A percentile compares a stretch with the other conserved stretches of the same genome.
These are phyloP conservation scores for Wallacemonas sp. DNA, from an alignment of 208 protist species.

Conservation along the genomic window DNA sequence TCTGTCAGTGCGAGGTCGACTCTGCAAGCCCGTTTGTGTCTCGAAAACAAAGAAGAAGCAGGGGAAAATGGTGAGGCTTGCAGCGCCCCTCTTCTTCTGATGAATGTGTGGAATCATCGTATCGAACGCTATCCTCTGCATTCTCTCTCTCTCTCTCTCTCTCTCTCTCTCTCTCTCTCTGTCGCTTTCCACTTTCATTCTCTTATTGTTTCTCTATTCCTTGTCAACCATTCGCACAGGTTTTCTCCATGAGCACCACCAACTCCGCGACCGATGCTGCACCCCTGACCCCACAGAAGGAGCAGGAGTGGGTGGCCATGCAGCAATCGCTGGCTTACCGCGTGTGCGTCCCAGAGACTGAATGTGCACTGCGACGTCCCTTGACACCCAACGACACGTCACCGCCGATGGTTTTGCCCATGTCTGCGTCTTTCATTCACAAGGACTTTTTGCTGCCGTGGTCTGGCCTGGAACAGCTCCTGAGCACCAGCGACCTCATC, in stretches of 20 bases:
- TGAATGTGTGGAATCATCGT: too few relatives aligned
- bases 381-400: not conserved
- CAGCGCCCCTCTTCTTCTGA: too few relatives aligned
- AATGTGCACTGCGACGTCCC: slow-evolving; percentile 6
- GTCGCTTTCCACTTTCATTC: too few relatives aligned
- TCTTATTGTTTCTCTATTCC: too few relatives aligned
- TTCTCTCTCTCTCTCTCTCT: too few relatives aligned
- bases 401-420: not conserved
- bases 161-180: too few relatives aligned
- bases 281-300: slow-evolving; percentile 13
- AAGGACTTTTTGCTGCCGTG: slow-evolving; percentile 18
- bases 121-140: too few relatives aligned
- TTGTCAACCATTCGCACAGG: too few relatives aligned
- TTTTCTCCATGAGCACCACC: too few relatives aligned
- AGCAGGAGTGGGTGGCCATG: slow-evolving; percentile 32
- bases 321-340: slow-evolving; percentile 30
- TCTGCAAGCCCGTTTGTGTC: too few relatives aligned
- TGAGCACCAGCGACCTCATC: not conserved
- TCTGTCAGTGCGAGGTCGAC: too few relatives aligned
- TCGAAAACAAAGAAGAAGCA: not conserved
- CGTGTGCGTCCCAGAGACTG: slow-evolving; percentile 34
- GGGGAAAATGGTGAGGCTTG: not conserved
- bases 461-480: not conserved
- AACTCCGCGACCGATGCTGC: too few relatives aligned
- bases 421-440: slow-evolving; percentile 20